Evolutionary conservation across 2,329 filamentous ascomycete species (phyloP).

Genomic region (Sarocladium kiliense): DNA sequence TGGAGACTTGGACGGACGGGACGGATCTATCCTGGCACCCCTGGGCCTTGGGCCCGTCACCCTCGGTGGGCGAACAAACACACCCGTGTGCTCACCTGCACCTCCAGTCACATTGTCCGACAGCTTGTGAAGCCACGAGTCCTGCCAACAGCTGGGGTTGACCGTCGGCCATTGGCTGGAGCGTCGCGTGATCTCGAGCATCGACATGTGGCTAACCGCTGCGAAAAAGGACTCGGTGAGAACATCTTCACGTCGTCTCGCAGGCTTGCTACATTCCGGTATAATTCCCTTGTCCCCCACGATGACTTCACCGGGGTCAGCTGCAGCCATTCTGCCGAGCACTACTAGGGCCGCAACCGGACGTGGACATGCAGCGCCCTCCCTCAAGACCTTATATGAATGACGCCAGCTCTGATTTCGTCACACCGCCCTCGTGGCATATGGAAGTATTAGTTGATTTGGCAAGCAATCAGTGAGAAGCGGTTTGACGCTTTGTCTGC

Average conservation of each 20-base stretch:
- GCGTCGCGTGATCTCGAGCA: constrained; percentile 5
- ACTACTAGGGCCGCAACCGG: constrained; percentile 2
- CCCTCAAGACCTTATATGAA: background rate
- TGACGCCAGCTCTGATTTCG: constrained; percentile 11
- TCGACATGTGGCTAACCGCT: constrained; percentile 5
- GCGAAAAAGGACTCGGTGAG: background rate
- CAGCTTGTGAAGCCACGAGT: constrained; percentile 8
- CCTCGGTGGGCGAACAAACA: background rate
- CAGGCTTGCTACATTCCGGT: background rate
- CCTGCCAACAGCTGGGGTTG: background rate
- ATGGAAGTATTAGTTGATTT: background rate
- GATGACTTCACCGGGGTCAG: constrained; percentile 8
- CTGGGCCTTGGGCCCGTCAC: constrained; percentile 1
- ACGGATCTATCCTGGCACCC: constrained; percentile 9
- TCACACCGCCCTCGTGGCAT: constrained; percentile 12
- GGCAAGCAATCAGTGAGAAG: background rate
- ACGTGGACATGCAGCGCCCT: background rate
- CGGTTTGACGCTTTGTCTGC: background rate
- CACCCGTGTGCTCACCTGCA: background rate
- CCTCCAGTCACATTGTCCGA: constrained; percentile 7
- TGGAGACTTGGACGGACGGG: constrained; percentile 5
- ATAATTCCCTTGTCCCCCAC: background rate
- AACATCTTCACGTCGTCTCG: background rate
- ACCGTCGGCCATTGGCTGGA: constrained; percentile 2
- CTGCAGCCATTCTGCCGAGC: background rate